Percentiles rank a stretch among this genome's conserved stretches.
Conservation (phyloP, 495 filamentous ascomycete genomes). For the Aspergillus homomorphus region DNA sequence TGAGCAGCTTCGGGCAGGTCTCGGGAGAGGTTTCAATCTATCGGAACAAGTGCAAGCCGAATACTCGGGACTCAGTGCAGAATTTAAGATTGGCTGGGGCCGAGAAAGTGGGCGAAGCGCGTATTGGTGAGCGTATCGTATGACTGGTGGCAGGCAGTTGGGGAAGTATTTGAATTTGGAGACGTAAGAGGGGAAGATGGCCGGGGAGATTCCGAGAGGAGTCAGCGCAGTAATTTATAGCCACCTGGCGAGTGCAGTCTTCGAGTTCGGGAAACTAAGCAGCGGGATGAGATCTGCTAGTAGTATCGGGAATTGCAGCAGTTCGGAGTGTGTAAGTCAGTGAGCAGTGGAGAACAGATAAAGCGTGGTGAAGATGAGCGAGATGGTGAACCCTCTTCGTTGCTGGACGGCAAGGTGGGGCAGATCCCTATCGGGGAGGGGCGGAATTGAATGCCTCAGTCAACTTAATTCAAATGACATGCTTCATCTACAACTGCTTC, state of each 20-base stretch:
- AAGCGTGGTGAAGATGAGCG: not conserved
- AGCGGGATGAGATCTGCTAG: too few species aligned
- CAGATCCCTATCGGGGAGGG: not conserved
- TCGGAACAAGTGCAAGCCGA: not conserved
- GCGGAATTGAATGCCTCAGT: too few species aligned
- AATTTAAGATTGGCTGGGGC: not conserved
- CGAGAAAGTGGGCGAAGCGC: not conserved
- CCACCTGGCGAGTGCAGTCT: not conserved
- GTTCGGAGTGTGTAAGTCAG: too few species aligned
- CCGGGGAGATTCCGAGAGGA: not conserved
- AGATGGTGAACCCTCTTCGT: not conserved
- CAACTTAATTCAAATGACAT: too few species aligned
- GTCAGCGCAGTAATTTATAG: not conserved
- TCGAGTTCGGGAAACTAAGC: not conserved
- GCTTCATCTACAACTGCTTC: too few species aligned
- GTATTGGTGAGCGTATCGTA: not conserved
- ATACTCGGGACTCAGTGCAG: not conserved
- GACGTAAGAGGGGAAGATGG: constrained; percentile 8
- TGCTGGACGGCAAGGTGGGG: too few species aligned
- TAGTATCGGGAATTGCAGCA: too few species aligned
- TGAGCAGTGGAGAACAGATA: not conserved
- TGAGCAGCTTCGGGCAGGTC: not conserved
- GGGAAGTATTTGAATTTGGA: constrained; percentile 7
- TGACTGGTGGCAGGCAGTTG: not conserved
- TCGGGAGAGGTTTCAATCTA: not conserved